These are phyloP conservation scores for Purpureocillium takamizusanense DNA, from an alignment of 2,329 filamentous ascomycete species.

Conservation along the genomic window DNA sequence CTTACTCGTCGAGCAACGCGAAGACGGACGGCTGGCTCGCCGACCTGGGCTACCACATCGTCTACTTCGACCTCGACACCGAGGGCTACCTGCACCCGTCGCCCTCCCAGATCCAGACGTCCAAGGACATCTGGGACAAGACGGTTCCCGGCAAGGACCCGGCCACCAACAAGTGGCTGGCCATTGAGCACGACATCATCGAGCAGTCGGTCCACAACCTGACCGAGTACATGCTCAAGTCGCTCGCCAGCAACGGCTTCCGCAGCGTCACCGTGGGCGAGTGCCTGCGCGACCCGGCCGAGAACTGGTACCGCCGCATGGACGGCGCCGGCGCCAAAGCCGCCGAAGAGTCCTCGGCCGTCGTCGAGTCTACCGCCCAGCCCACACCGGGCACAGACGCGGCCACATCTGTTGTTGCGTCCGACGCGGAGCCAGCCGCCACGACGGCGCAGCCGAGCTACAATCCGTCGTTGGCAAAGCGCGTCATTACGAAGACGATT, in stretches of 20 bases:
- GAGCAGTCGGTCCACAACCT: slow-evolving; percentile 34
- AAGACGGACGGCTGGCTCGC: slow-evolving; percentile 28
- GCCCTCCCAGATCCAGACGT: slow-evolving; percentile 35
- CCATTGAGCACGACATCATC: slow-evolving; percentile 44
- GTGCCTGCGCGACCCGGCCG: slow-evolving; percentile 42
- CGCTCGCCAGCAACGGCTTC: slow-evolving; percentile 30
- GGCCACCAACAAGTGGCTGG: slow-evolving; percentile 29
- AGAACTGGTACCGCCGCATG: slow-evolving; percentile 39
- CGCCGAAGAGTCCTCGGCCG: slow-evolving; percentile 5
- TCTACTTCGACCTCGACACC: slow-evolving; percentile 53
- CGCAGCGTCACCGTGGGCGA: slow-evolving; percentile 37
- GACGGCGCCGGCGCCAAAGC: slow-evolving; percentile 1
- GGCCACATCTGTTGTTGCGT: too few species aligned
- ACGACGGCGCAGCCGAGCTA: too few species aligned
- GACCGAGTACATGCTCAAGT: slow-evolving; percentile 30
- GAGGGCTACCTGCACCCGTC: slow-evolving; percentile 47
- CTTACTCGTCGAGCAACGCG: slow-evolving; percentile 34
- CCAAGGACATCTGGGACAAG: slow-evolving; percentile 28
- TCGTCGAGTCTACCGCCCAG: too few species aligned
- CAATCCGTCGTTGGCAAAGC: too few species aligned
- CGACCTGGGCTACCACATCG: slow-evolving; percentile 45
- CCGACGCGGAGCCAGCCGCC: too few species aligned
- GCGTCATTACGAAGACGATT: slow-evolving; percentile 3
- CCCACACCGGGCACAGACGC: too few species aligned
- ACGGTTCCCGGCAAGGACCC: slow-evolving; percentile 23